Base-by-base conservation (phyloP, 371 early-diverging fungal genomes). In the Mucor mucedo region DNA sequence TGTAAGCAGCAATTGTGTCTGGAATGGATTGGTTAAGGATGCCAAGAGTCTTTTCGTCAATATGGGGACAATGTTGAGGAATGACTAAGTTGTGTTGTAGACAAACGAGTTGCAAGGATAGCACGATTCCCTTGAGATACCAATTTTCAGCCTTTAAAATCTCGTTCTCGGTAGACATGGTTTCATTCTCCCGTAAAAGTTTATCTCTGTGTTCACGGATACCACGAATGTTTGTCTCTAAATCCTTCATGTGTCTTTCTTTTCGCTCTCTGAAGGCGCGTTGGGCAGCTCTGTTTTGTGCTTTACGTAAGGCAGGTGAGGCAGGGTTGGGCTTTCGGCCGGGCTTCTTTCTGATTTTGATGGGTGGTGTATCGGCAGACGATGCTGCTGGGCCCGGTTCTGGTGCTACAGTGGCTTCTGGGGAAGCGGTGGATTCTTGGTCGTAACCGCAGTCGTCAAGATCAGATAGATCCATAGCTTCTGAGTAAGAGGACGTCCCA, bases 181-280 rank as follows among this genome's bases (percentile, higher is more conserved):
- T 72, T 52, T 87, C 87, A 44, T 79, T 65, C 3, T 59, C 59
- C 7, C 69, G 58, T 44, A 76, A 62, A 28, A 80, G 63, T 55
- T 71, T 73, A 42, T 73, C 69, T n/a, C 83, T 77, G 47, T 73
- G 80, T 42, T 87, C 84, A 30, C 81, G 75, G 29, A 91, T 76
- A 11, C 75, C 77, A 52, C 79, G 74, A 58, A 91, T 86, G 5
- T 80, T 78, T 35, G 66, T 75, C 67, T 91, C 91, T 6, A 91
- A 75, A 5, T 86, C 79, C 42, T 78, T 70, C 27, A 91, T 68
- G 59, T 91, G 87, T 27, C 84, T 69, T 66, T 91, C 89, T 74
- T 89, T 90, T 60, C 92, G 85, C 69, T 91, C 90, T n/a, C 92
- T 79, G 65, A 91, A 91, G 63, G 92, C 92, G 13, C 92, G 75